Percentiles rank a stretch among this genome's conserved stretches.
Conservation (phyloP, 371 early-diverging fungal genomes). For the Synchytrium microbalum region DNA sequence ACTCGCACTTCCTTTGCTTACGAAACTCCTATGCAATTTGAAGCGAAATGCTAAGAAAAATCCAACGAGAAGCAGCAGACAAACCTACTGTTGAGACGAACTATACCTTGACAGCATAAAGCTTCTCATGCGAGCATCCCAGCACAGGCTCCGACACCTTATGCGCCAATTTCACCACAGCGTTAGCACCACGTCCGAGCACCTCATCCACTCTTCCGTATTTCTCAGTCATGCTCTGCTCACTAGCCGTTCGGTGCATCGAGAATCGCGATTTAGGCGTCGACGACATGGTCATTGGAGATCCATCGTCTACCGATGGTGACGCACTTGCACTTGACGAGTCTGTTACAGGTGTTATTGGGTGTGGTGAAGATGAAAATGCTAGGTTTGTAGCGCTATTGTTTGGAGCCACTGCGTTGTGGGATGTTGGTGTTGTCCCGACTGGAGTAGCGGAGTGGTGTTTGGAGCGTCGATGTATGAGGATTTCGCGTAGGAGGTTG, state of each 20-base stretch:
- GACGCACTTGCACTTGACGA: neutral
- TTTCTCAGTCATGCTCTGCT: constrained; percentile 24
- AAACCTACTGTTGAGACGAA: neutral
- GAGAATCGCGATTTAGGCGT: neutral
- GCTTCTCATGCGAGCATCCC: constrained; percentile 39
- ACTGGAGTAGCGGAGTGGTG: neutral
- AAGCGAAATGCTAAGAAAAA: neutral
- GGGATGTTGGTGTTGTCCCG: no score
- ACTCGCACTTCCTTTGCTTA: constrained; percentile 72
- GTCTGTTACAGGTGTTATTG: neutral
- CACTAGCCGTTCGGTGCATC: constrained; percentile 1
- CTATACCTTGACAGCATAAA: constrained; percentile 72
- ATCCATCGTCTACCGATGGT: neutral
- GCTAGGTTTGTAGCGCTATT: no score
- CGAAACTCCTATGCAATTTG: constrained; percentile 61
- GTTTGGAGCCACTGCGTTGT: neutral
- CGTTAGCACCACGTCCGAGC: constrained; percentile 88
- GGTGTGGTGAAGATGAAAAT: neutral
- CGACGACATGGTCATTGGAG: neutral
- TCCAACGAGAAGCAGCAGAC: neutral
- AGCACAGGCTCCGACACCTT: constrained; percentile 17
- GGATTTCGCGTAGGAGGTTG: neutral
- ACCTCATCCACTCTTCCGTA: constrained; percentile 35
- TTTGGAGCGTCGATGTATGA: neutral
- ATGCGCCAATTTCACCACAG: constrained; percentile 67